phyloP scores from a whole-genome alignment of 306 rosid species.

The Oxytropis ochrocephala region DNA sequence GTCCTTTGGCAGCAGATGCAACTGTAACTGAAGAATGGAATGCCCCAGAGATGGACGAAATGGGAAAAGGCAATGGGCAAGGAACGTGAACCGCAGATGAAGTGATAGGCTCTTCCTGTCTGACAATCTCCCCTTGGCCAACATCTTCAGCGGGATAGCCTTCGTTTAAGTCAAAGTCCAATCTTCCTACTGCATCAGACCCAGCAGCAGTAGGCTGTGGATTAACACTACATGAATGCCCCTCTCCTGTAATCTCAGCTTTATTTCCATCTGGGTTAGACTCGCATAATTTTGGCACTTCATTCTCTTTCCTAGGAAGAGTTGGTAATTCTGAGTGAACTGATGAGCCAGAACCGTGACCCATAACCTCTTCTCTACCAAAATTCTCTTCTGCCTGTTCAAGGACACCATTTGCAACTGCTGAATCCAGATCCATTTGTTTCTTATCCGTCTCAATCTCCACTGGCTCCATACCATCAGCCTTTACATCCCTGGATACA shows the following conservation, averaged over 20 bases:
- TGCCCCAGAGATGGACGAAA: constrained; percentile 53
- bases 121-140: constrained; percentile 48
- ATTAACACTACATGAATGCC: constrained; percentile 18
- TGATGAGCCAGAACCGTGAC: constrained; percentile 14
- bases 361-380: constrained; percentile 16
- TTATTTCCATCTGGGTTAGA: constrained; percentile 24
- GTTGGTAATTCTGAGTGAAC: constrained; percentile 15
- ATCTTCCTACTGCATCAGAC: constrained; percentile 42
- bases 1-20: constrained; percentile 89
- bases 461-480: not conserved
- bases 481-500: constrained; percentile 11
- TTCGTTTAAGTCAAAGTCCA: constrained; percentile 91
- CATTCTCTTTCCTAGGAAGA: constrained; percentile 17
- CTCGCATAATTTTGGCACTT: constrained; percentile 24
- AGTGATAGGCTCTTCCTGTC: constrained; percentile 35
- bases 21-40: constrained; percentile 74
- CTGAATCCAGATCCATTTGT: constrained; percentile 15
- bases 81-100: constrained; percentile 51
- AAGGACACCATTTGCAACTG: constrained; percentile 14
- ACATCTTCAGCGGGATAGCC: constrained; percentile 77
- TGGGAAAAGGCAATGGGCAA: constrained; percentile 54
- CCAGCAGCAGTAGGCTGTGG: constrained; percentile 21
- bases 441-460: constrained; percentile 11
- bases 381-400: constrained; percentile 20
- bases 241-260: constrained; percentile 33